Conservation (phyloP, 345 rosid species). For the Linum usitatissimum region DNA sequence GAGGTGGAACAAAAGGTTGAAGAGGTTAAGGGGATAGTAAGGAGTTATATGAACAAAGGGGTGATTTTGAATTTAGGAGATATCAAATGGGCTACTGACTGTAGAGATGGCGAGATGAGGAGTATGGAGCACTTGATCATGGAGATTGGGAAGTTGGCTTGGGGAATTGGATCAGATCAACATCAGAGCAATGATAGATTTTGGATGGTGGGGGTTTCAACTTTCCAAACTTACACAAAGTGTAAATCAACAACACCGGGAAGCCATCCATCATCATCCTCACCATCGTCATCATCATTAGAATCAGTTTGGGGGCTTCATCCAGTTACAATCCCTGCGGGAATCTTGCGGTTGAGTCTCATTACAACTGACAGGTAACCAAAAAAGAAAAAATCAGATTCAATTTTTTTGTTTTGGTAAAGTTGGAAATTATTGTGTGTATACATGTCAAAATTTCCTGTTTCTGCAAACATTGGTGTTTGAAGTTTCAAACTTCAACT, state of each 20-base stretch:
- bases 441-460: not conserved
- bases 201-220: constrained; percentile 81
- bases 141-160: constrained; percentile 59
- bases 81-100: constrained; percentile 55
- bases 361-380: constrained; percentile 51
- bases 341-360: constrained; percentile 60
- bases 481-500: not conserved
- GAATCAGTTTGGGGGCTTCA: constrained; percentile 60
- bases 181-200: constrained; percentile 26
- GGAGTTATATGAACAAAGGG: not conserved
- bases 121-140: constrained; percentile 54
- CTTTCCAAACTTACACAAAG: constrained; percentile 67
- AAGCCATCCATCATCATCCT: constrained; percentile 2
- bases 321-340: constrained; percentile 62
- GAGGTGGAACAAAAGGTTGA: not conserved
- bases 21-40: not conserved
- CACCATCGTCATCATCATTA: constrained; percentile 34
- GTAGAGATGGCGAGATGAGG: constrained; percentile 24
- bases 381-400: not conserved
- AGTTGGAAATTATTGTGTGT: constrained; percentile 12
- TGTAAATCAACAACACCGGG: constrained; percentile 39
- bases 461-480: not conserved
- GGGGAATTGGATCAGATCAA: constrained; percentile 31
- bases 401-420: constrained; percentile 5
- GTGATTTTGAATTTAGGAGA: constrained; percentile 18